Base-by-base conservation (phyloP, 140 eudicot species). In the Anethum foeniculum region DNA sequence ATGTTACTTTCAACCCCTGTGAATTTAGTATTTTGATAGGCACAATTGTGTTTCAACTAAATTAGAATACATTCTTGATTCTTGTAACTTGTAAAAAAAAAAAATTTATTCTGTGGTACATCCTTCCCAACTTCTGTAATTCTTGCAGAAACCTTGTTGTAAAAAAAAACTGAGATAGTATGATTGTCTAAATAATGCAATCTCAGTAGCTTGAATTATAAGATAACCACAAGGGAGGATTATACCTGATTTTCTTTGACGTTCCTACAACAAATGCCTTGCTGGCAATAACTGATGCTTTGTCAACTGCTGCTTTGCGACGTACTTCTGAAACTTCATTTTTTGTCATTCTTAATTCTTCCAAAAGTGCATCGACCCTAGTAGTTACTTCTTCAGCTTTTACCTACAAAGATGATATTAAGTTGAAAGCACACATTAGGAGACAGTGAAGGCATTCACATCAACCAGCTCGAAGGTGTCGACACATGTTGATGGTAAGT, bases 341-440 rank as follows among this genome's bases (percentile, higher is more conserved):
- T 85, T 88, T 91, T 54, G 90, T 85, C 79, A 71, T 83, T 67
- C 98, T 88, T 74, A 89, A 71, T 85, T 95, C 98, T 85, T 91
- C 96, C 84, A 89, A 23, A 75, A 93, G 87, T 74, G 87, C 87
- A 23, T 86, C 89, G 9, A 93, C 97, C 80, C 96, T 82, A 7
- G 89, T 44, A 71, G 97, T 84, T 28, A 95, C 92, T 62, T 95
- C 99, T 90, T 95, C 99, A 67, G 99, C 97, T 84, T 91, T 95
- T 52, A 91, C 97, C 98, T 93, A 76, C 80, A 85, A 67, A 36
- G 19, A 58, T 36, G 77, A 78, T 79, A 46, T 28, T 46, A 32
- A 76, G 62, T 64, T 32, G 56, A 12, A 32, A 47, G 19, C 21
- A 83, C 54, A 83, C 34, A n/a, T 78, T 18, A 46, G 23, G 39